A percentile compares a stretch with the other conserved stretches of the same genome.
Conservation (phyloP, 371 early-diverging fungal species). For the Mucor sp. region DNA sequence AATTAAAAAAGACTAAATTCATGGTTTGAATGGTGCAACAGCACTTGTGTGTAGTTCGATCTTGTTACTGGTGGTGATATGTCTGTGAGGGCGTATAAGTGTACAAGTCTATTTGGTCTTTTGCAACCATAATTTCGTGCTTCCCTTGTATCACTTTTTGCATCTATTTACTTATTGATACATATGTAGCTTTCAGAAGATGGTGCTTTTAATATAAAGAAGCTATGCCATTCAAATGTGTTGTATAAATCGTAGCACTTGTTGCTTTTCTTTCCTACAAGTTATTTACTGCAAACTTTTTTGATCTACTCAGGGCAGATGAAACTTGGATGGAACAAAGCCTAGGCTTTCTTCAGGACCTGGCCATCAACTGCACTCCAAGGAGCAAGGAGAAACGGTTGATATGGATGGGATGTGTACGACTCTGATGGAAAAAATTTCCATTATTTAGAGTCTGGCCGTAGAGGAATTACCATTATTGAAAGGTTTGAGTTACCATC, state of each 20-base stretch:
- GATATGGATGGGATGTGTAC: not conserved
- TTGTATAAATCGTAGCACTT: not conserved
- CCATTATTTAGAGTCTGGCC: conserved; percentile 12
- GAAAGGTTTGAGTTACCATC: conserved; percentile 3
- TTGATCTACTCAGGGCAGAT: not conserved
- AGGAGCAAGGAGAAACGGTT: conserved; percentile 3
- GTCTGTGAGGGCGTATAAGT: conserved; percentile 3
- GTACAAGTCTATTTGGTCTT: not conserved
- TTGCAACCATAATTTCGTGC: conserved; percentile 1
- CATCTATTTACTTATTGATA: conserved; percentile 3
- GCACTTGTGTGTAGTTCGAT: not conserved
- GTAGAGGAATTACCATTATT: not conserved
- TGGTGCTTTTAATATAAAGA: not conserved
- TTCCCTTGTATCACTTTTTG: conserved; percentile 7
- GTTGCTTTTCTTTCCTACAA: not conserved
- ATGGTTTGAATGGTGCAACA: not conserved
- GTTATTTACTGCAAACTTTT: not conserved
- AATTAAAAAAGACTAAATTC: not conserved
- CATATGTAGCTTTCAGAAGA: not conserved
- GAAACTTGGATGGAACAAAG: not conserved
- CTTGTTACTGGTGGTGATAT: conserved; percentile 5
- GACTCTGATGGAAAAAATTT: conserved; percentile 4
- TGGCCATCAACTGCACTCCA: not conserved
- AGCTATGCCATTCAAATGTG: not conserved
- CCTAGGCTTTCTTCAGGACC: not conserved